Evolutionary conservation across 495 filamentous ascomycete species (phyloP), one percentile per base, ranked within the genome.

Genomic region (Delitschia confertaspora): DNA sequence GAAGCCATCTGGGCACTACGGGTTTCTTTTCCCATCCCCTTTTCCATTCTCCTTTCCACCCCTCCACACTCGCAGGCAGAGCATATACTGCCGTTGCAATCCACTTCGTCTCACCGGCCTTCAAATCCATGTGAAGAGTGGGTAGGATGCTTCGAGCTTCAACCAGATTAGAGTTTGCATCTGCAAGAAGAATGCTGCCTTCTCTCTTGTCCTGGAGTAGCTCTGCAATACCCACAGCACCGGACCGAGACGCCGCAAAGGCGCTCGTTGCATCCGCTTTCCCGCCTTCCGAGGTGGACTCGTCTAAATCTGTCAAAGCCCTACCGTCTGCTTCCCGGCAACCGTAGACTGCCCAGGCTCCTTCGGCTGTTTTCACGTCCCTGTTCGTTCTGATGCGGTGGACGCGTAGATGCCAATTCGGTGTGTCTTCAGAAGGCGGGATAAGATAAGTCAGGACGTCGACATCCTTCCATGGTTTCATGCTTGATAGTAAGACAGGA

Each of bases 151-250:
- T 83, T 38, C 83, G 62, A 24, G 76, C 74, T 62, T 82, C 74
- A 0, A 86, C 70, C 27, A 87, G 60, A 55, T 87, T 87, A 25
- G 79, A 78, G 57, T 89, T 87, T 1, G 83, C 80, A 59, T 89
- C 84, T 1, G 80, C 79, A 36, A 83, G 75, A 23, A 85, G 76
- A 36, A 82, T 64, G 37, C 64, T 72, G 1, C 80, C 80, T 22
- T 60, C 59, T 18, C 81, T 64, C 7, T 59, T 57, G 26, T 55
- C 56, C 1, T 36, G 42, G 0, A 55, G 67, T 11, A 85, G 53
- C 46, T 79, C 80, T 21, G 69, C 68, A 42, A 86, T 79, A 0
- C 83, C 82, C 8, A 85, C 80, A 22, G 79, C 81, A 0, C 83
- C 80, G 42, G 64, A 70, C 4, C 69, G 69, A 1, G 76, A 80